Evolutionary conservation across 192 early-diverging fungal genomes (phyloP), one percentile per base, ranked within the genome.

Genomic region (Cetraspora pellucida): DNA sequence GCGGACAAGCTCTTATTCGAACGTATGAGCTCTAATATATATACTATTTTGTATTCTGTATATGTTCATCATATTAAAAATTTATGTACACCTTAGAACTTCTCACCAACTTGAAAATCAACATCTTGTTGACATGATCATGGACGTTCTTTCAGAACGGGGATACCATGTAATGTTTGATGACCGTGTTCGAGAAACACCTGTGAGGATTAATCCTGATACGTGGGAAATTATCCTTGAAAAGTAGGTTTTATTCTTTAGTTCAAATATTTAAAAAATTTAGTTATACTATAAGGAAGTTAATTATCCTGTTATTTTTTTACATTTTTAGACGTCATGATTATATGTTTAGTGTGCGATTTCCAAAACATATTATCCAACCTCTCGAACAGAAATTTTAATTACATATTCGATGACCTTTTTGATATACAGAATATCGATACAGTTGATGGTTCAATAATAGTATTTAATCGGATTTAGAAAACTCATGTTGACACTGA

Each of bases 281-380:
- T 23, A 30, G 5, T 31, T 2, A 61, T 9, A 23, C 14, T 30
- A n/a, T 57, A 46, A 58, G 10, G 49, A 54, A 7, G 50, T 9
- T 61, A 44, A 30, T 61, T 7, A 11, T 54, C 2, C n/a, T n/a
- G n/a, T n/a, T n/a, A n/a, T 11, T 45, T 14, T 57, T 52, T 67
- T 72, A 68, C 43, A 31, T 58, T 44, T 71, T 68, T 65, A 25
- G 16, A 8, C 17, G 60, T 25, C 78, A 84, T 57, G 77, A 83
- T 31, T 83, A 86, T 72, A 80, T 85, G 1, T 78, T 89, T 31
- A 87, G 81, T 59, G 81, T 89, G 16, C 86, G 85, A 4, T 89
- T 87, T 68, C 87, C 87, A 17, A 86, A 89, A 57, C 87, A 87
- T 49, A 84, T 87, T 66, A 89, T 89, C 65, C 87, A 87, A 64